phyloP scores from a whole-genome alignment of 1,284 basidiomycete genomes.

The Melampsora larici-populina region DNA sequence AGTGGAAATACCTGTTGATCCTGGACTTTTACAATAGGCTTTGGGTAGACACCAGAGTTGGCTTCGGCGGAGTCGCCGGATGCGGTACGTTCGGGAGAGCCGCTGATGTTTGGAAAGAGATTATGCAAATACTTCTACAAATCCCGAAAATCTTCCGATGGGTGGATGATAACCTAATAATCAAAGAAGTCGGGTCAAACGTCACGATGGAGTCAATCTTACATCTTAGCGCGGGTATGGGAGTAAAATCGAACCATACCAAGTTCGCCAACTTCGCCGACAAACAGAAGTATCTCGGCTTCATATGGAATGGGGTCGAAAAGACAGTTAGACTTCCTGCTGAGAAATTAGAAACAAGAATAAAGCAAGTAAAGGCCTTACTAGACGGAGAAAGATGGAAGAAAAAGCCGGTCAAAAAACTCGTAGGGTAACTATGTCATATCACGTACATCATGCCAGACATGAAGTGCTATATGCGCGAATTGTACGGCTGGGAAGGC shows the following conservation, averaged over 20 bases:
- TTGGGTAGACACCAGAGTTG: not conserved
- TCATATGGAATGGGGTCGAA: not conserved
- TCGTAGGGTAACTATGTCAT: too few relatives aligned
- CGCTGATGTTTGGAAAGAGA: not conserved
- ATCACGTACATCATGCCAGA: too few relatives aligned
- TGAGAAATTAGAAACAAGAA: not conserved
- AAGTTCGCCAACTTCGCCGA: not conserved
- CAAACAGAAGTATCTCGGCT: slow-evolving; percentile 1
- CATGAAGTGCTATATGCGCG: too few relatives aligned
- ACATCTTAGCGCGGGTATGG: too few relatives aligned
- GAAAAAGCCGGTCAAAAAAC: too few relatives aligned
- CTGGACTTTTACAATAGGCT: not conserved
- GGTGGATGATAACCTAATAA: too few relatives aligned
- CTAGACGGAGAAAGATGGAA: too few relatives aligned
- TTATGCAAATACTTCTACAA: not conserved
- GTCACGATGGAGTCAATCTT: too few relatives aligned
- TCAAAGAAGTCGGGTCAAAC: too few relatives aligned
- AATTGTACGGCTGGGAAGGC: too few relatives aligned
- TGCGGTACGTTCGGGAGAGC: slow-evolving; percentile 13
- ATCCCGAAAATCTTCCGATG: not conserved
- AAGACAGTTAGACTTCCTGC: slow-evolving; percentile 6
- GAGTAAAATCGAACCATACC: not conserved
- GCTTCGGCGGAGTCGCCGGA: not conserved
- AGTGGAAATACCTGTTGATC: not conserved
- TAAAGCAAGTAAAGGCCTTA: slow-evolving; percentile 1